Conservation (phyloP, 2,329 filamentous ascomycete genomes). For the Exophiala dermatitidis region DNA sequence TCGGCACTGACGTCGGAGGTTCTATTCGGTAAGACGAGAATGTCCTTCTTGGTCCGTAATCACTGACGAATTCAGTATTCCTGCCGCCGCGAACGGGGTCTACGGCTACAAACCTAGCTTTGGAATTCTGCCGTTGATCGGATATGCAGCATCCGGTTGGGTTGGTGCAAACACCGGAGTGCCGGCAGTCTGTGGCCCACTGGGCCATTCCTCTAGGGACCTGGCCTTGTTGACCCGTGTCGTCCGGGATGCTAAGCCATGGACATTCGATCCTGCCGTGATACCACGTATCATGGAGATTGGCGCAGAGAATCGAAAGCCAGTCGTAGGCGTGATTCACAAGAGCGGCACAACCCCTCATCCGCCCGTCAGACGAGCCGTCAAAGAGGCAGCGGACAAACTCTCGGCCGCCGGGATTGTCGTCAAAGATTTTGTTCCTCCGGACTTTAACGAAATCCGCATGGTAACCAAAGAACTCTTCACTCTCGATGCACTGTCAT, state of each 20-base stretch:
- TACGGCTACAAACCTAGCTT: conserved; percentile 47
- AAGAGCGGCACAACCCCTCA: conserved; percentile 47
- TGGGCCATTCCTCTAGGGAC: conserved; percentile 48
- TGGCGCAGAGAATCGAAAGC: conserved; percentile 37
- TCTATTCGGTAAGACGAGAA: conserved; percentile 31
- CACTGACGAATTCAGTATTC: conserved; percentile 30
- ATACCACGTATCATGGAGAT: conserved; percentile 36
- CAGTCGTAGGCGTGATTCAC: conserved; percentile 54
- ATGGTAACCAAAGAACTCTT: conserved; percentile 32
- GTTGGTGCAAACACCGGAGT: conserved; percentile 33
- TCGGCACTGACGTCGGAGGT: conserved; percentile 54
- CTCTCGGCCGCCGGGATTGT: conserved; percentile 34
- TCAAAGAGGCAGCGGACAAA: conserved; percentile 40
- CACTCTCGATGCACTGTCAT: conserved; percentile 34
- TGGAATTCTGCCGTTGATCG: conserved; percentile 33
- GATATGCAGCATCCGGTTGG: conserved; percentile 7
- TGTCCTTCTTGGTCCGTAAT: not conserved
- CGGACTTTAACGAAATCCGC: conserved; percentile 30
- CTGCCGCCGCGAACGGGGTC: conserved; percentile 45
- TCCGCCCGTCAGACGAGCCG: conserved; percentile 50
- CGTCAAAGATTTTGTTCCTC: conserved; percentile 30
- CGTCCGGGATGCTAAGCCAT: conserved; percentile 41
- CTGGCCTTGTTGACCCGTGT: conserved; percentile 38
- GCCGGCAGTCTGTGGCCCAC: conserved; percentile 46
- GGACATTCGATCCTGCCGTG: conserved; percentile 47